Evolutionary conservation across 441 rosid species (phyloP).

Genomic region (Gossypium schwendimanii): DNA sequence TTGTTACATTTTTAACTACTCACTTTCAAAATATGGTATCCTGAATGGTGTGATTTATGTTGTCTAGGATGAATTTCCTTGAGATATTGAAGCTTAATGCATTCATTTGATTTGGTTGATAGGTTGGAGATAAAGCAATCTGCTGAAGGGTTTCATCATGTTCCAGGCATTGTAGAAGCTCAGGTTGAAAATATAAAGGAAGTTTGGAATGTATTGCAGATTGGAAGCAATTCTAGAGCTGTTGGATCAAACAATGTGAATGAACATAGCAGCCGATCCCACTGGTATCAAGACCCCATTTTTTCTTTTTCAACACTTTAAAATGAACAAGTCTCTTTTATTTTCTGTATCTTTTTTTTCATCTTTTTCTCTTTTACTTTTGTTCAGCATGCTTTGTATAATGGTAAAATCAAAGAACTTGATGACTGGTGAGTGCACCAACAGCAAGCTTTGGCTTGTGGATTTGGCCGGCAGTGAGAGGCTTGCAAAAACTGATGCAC

Average conservation of each 20-base stretch:
- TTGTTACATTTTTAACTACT: neutral
- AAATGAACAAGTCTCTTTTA: neutral
- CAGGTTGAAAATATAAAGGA: conserved; percentile 56
- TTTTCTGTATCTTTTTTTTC: neutral
- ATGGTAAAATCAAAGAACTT: conserved; percentile 76
- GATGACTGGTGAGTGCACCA: conserved; percentile 71
- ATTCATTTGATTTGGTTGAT: conserved; percentile 6
- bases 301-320: neutral
- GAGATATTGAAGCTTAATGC: conserved; percentile 11
- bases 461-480: conserved; percentile 96
- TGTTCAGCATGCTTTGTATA: conserved; percentile 71
- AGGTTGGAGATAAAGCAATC: conserved; percentile 89
- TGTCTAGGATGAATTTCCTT: neutral
- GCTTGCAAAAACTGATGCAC: conserved; percentile 72
- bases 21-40: neutral
- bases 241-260: conserved; percentile 89
- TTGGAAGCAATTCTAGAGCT: conserved; percentile 81
- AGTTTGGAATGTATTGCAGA: conserved; percentile 77
- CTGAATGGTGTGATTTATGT: conserved; percentile 6
- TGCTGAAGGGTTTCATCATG: conserved; percentile 67
- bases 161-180: conserved; percentile 82
- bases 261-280: conserved; percentile 94
- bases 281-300: conserved; percentile 46
- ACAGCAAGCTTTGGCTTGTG: conserved; percentile 92
- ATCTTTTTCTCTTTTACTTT: neutral